phyloP scores from a whole-genome alignment of 306 rosid genomes.

The Vigna reflexopilosa region DNA sequence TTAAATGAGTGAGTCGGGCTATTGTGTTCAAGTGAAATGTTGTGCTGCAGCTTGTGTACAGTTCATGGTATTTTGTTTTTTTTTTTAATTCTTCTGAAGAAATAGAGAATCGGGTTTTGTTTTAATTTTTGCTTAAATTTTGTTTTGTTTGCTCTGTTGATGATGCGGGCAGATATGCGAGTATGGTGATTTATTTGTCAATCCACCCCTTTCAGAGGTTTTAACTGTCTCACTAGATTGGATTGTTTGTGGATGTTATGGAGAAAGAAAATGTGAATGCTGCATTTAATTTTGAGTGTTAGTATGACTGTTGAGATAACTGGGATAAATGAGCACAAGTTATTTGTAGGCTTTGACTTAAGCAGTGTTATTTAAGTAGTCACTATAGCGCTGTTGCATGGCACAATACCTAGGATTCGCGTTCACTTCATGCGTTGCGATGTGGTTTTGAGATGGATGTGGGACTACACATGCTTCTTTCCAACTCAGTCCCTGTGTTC shows the following conservation, averaged over 20 bases:
- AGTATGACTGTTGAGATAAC: not conserved
- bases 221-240: not conserved
- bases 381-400: not conserved
- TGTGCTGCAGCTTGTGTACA: not conserved
- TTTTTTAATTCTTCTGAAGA: not conserved
- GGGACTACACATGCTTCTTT: not conserved
- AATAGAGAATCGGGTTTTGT: not conserved
- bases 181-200: not conserved
- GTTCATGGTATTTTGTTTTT: not conserved
- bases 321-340: too few species aligned
- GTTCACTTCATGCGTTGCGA: not conserved
- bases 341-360: not conserved
- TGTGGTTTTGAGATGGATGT: not conserved
- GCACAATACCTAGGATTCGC: not conserved
- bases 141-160: not conserved
- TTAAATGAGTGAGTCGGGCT: not conserved
- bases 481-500: not conserved
- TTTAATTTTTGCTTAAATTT: not conserved
- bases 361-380: not conserved
- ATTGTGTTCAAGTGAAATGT: not conserved
- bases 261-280: constrained; percentile 9
- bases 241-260: not conserved
- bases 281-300: not conserved
- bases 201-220: not conserved
- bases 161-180: not conserved